Conservation (phyloP, 768 basidiomycete species). For the Mrakia frigida region DNA sequence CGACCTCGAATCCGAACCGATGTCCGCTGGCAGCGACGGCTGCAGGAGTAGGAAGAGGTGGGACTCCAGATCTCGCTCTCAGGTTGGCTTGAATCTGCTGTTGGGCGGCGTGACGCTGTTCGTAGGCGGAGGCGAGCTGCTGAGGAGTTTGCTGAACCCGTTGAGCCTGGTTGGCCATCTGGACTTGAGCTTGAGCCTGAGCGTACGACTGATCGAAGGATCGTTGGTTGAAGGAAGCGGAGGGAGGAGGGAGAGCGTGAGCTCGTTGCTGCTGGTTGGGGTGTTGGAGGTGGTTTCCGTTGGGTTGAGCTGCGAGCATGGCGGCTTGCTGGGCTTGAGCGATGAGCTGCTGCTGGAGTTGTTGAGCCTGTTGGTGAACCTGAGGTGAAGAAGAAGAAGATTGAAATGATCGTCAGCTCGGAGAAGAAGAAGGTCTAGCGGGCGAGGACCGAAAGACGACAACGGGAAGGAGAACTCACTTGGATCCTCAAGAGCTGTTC, state of each 20-base stretch:
- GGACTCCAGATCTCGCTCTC: slow-evolving; percentile 23
- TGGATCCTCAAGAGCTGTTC: slow-evolving; percentile 32
- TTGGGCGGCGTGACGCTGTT: slow-evolving; percentile 30
- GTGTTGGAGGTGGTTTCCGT: neutral
- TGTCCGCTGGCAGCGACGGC: slow-evolving; percentile 17
- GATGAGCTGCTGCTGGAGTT: slow-evolving; percentile 31
- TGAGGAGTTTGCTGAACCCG: slow-evolving; percentile 27
- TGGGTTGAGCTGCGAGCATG: slow-evolving; percentile 27
- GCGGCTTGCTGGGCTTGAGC: slow-evolving; percentile 31
- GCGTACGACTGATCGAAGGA: slow-evolving; percentile 24
- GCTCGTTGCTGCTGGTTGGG: neutral
- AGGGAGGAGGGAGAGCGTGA: neutral
- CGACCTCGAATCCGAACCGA: slow-evolving; percentile 25
- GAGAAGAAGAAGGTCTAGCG: neutral
- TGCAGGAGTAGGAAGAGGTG: slow-evolving; percentile 14
- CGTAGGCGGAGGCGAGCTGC: slow-evolving; percentile 30
- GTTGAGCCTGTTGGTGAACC: slow-evolving; percentile 28
- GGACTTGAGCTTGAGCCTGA: slow-evolving; percentile 26
- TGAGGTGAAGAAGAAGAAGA: neutral
- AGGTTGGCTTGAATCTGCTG: slow-evolving; percentile 32
- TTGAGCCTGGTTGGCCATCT: slow-evolving; percentile 17
- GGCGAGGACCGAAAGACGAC: neutral
- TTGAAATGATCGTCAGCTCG: neutral
- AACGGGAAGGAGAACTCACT: slow-evolving; percentile 1
- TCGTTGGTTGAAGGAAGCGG: slow-evolving; percentile 12